phyloP scores from a whole-genome alignment of 2,329 filamentous ascomycete genomes.

The Chaetomium olivaceum region DNA sequence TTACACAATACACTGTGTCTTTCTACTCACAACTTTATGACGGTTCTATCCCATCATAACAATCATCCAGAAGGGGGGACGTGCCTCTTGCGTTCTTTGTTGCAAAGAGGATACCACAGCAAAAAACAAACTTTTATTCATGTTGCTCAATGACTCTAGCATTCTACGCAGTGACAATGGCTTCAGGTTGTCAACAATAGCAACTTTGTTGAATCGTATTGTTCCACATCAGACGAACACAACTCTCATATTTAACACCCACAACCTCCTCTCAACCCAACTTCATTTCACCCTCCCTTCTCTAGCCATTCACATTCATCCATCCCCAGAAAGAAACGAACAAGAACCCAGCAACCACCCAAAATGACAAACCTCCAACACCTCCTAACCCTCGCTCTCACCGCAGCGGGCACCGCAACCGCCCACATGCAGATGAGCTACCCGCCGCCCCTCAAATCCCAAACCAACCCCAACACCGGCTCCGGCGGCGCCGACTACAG shows the following conservation, averaged over 20 bases:
- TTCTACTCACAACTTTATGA: neutral
- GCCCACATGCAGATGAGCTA: constrained; percentile 58
- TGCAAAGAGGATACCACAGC: neutral
- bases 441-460: constrained; percentile 53
- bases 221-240: neutral
- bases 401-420: constrained; percentile 33
- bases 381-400: constrained; percentile 43
- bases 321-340: neutral
- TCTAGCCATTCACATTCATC: neutral
- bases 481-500: constrained; percentile 61
- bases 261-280: neutral
- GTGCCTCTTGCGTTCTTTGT: neutral
- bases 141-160: neutral
- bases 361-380: constrained; percentile 2
- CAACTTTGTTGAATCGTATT: neutral
- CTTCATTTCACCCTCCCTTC: too few species aligned
- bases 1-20: neutral
- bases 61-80: neutral
- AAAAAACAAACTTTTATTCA: neutral
- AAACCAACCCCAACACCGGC: constrained; percentile 48
- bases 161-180: neutral
- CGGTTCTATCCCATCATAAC: neutral
- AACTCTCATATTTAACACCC: neutral
- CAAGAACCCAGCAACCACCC: neutral
- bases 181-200: neutral